A percentile compares a stretch with the other conserved stretches of the same genome.
Conservation (phyloP, 1,284 basidiomycete species). For the Rhizoctonia solani region DNA sequence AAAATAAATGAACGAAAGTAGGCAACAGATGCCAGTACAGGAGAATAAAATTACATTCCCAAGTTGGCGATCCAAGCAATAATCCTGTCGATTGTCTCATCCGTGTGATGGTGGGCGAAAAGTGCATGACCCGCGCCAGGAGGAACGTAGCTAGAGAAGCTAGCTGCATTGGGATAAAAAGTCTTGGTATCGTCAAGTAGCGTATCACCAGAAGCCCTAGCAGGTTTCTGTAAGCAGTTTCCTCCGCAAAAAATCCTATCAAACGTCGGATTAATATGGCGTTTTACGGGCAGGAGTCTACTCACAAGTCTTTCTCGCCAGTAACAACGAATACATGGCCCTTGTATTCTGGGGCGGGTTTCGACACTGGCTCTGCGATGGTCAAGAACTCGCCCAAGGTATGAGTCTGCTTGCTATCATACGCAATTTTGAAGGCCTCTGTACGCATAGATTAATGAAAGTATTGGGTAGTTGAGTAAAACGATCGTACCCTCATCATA, state of each 20-base stretch:
- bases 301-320: constrained; percentile 48
- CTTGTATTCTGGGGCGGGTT: constrained; percentile 42
- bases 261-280: constrained; percentile 22
- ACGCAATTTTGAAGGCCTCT: constrained; percentile 37
- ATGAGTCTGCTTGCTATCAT: constrained; percentile 42
- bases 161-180: constrained; percentile 14
- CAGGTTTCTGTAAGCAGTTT: constrained; percentile 37
- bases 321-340: constrained; percentile 48
- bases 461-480: constrained; percentile 10
- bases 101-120: constrained; percentile 21
- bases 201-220: constrained; percentile 30
- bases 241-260: constrained; percentile 40
- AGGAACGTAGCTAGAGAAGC: constrained; percentile 16
- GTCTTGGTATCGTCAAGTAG: constrained; percentile 22
- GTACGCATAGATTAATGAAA: constrained; percentile 34
- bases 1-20: background rate
- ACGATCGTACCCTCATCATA: constrained; percentile 43
- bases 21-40: background rate
- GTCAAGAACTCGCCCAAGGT: constrained; percentile 46
- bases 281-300: constrained; percentile 40
- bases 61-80: background rate
- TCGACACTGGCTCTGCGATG: constrained; percentile 39
- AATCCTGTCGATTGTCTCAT: constrained; percentile 5
- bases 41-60: constrained; percentile 1
- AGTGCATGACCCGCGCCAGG: constrained; percentile 29